Evolutionary conservation across 2,329 filamentous ascomycete genomes (phyloP).

Genomic region (Fusarium scirpi): DNA sequence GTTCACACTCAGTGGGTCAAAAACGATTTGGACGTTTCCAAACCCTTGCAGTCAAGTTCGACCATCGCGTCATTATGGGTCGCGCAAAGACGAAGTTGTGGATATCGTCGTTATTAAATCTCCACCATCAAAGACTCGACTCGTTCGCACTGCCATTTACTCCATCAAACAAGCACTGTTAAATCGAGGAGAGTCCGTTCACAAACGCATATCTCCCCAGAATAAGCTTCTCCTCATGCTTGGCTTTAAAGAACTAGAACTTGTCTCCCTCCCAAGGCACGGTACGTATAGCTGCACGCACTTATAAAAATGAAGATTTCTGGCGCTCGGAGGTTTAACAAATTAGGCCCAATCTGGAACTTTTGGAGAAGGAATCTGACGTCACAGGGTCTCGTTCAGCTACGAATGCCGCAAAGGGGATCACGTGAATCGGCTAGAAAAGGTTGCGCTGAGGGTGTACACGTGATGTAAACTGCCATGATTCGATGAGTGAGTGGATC

Average conservation of each 20-base stretch:
- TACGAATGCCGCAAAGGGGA: background rate
- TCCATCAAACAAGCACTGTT: conserved; percentile 34
- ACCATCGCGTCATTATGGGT: conserved; percentile 39
- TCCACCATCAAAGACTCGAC: conserved; percentile 26
- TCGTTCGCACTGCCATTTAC: background rate
- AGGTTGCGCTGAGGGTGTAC: background rate
- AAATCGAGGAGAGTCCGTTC: conserved; percentile 13
- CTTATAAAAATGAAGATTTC: background rate
- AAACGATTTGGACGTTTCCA: background rate
- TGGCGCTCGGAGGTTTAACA: conserved; percentile 8
- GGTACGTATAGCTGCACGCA: background rate
- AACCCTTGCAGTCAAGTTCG: conserved; percentile 16
- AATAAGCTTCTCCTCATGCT: conserved; percentile 29
- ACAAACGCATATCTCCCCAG: background rate
- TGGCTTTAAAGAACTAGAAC: background rate
- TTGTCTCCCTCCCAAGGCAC: background rate
- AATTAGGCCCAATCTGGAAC: background rate
- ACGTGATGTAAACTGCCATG: conserved; percentile 23
- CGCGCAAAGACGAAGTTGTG: conserved; percentile 21
- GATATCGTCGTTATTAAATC: conserved; percentile 30
- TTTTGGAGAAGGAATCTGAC: conserved; percentile 11
- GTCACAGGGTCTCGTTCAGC: conserved; percentile 8
- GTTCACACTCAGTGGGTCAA: conserved; percentile 30
- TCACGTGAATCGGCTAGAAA: background rate
- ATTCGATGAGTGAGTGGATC: conserved; percentile 16